Conservation (phyloP, 2,329 filamentous ascomycete genomes). For the Cladophialophora carrionii region DNA sequence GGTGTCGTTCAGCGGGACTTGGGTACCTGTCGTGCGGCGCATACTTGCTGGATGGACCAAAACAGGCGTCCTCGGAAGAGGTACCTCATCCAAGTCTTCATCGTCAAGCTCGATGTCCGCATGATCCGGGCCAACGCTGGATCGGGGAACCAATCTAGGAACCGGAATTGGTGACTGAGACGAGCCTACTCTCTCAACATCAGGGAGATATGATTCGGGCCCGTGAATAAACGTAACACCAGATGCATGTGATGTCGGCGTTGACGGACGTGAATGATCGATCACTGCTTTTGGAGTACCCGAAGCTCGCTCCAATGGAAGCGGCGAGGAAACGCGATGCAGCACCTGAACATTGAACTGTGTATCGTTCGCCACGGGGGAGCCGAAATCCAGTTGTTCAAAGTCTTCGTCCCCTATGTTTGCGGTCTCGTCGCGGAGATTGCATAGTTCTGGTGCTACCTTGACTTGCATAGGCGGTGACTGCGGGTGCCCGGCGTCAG, state of each 20-base stretch:
- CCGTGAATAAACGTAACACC: background rate
- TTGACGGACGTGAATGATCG: background rate
- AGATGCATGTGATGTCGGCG: background rate
- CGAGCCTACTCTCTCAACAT: background rate
- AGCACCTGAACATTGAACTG: slow-evolving; percentile 34
- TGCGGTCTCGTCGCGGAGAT: background rate
- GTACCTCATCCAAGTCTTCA: slow-evolving; percentile 21
- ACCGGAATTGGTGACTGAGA: slow-evolving; percentile 22
- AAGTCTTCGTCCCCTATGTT: background rate
- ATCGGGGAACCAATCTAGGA: slow-evolving; percentile 24
- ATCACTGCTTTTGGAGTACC: background rate
- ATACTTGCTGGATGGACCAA: slow-evolving; percentile 21
- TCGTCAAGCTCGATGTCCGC: slow-evolving; percentile 1
- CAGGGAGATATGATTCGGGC: background rate
- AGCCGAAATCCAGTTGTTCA: slow-evolving; percentile 30
- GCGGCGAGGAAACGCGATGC: slow-evolving; percentile 30
- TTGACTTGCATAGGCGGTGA: background rate
- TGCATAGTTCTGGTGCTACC: background rate
- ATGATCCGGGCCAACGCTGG: slow-evolving; percentile 1
- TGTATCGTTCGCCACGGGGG: slow-evolving; percentile 36
- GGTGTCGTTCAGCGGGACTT: slow-evolving; percentile 35
- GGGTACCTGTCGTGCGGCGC: slow-evolving; percentile 24
- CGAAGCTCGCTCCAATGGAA: slow-evolving; percentile 5
- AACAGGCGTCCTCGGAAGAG: slow-evolving; percentile 19
- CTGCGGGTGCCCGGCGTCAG: background rate